Percentiles rank a stretch among this genome's conserved stretches.
Evolutionary conservation across 352 stramenopile genomes (phyloP).

Genomic region (Phytopythium mirpurense): DNA sequence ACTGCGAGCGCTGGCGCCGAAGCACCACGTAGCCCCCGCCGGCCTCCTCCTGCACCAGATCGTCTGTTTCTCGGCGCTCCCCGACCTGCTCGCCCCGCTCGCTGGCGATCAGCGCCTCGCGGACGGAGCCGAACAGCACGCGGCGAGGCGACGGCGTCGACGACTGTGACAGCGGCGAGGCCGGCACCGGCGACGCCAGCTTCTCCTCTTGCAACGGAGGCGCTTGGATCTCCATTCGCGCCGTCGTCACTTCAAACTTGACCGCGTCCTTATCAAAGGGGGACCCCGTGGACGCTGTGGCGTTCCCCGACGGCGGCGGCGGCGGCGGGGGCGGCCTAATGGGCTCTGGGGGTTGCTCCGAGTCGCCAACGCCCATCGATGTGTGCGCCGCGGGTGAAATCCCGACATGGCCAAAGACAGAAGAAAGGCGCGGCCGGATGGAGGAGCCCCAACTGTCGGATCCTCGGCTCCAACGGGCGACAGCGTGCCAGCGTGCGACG

Average conservation of each 20-base stretch:
- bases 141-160: conserved; percentile 10
- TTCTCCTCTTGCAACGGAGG: neutral
- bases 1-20: conserved; percentile 1
- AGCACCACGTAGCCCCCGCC: conserved; percentile 9
- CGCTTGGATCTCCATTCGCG: too few species aligned
- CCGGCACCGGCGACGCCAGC: neutral
- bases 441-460: conserved; percentile 1
- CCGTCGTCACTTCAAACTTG: too few species aligned
- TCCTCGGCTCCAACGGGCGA: too few species aligned
- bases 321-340: too few species aligned
- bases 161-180: neutral
- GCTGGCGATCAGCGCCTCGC: conserved; percentile 32
- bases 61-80: conserved; percentile 14
- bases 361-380: conserved; percentile 3
- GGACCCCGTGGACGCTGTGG: too few species aligned
- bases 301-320: too few species aligned
- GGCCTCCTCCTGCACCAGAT: conserved; percentile 7
- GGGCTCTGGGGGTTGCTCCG: neutral
- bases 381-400: neutral
- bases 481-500: too few species aligned
- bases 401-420: neutral
- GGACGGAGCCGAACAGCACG: conserved; percentile 36
- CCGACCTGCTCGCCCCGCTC: conserved; percentile 23
- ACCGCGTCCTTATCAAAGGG: too few species aligned
- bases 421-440: too few species aligned